Conservation (phyloP, 768 basidiomycete genomes). For the Dioszegia crocea region DNA sequence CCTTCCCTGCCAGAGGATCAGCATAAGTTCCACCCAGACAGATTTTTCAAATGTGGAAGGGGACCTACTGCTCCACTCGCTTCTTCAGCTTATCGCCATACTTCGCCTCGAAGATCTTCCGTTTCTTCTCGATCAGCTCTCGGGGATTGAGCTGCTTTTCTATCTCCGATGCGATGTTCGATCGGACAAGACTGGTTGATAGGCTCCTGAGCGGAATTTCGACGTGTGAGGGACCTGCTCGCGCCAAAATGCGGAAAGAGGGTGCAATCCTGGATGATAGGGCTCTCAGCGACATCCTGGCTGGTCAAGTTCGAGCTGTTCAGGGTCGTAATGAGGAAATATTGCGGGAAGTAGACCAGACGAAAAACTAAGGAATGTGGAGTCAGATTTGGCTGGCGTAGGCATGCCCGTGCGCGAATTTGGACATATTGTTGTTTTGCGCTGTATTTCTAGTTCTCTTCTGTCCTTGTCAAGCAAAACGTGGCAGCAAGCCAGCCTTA, state of each 20-base stretch:
- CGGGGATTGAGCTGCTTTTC: constrained; percentile 36
- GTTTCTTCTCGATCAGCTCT: constrained; percentile 42
- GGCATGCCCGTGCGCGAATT: no score
- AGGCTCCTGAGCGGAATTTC: neutral
- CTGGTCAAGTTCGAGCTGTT: no score
- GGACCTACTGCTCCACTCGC: constrained; percentile 63
- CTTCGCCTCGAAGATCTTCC: constrained; percentile 41
- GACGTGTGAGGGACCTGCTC: neutral
- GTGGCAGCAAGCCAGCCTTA: no score
- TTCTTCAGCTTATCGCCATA: constrained; percentile 68
- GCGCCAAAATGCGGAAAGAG: neutral
- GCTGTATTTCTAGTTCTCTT: no score
- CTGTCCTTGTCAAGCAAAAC: no score
- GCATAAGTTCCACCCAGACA: neutral
- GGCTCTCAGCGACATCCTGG: neutral
- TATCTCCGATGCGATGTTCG: constrained; percentile 25
- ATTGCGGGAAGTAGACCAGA: no score
- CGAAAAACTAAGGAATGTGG: no score
- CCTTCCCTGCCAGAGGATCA: constrained; percentile 49
- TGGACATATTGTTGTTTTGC: no score
- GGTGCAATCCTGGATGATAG: neutral
- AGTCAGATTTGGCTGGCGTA: no score
- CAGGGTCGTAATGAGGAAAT: no score
- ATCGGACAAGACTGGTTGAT: constrained; percentile 5
- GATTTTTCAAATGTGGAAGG: neutral